These are phyloP conservation scores for Botrytis squamosa DNA, from an alignment of 2,329 filamentous ascomycete genomes.

Conservation along the genomic window DNA sequence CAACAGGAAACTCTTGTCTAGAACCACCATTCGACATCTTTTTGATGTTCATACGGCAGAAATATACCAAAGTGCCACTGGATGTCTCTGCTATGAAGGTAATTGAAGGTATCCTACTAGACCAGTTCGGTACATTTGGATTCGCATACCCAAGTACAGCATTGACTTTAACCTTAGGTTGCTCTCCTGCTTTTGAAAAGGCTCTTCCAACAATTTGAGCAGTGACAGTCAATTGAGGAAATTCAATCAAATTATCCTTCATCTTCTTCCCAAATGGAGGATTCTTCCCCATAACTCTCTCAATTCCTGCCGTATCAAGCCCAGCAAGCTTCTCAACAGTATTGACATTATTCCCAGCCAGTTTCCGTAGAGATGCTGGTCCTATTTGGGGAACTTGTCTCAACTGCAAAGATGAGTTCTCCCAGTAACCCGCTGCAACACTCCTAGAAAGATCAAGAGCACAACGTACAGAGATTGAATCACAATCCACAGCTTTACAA, in stretches of 20 bases:
- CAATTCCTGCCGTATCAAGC: conserved; percentile 70
- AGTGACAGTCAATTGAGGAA: conserved; percentile 58
- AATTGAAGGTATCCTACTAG: conserved; percentile 62
- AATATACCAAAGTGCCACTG: conserved; percentile 68
- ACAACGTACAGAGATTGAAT: conserved; percentile 65
- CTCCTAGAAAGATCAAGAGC: conserved; percentile 77
- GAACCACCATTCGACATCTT: conserved; percentile 58
- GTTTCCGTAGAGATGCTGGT: conserved; percentile 68
- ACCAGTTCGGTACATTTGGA: conserved; percentile 60
- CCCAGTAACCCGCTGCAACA: conserved; percentile 71
- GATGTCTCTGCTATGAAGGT: conserved; percentile 74
- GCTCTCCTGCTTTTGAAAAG: conserved; percentile 40
- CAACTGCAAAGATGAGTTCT: conserved; percentile 76
- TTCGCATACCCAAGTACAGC: conserved; percentile 73
- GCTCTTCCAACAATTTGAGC: conserved; percentile 39
- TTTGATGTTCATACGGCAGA: conserved; percentile 60
- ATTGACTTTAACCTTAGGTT: conserved; percentile 60
- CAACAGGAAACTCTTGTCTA: conserved; percentile 58
- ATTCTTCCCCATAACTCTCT: conserved; percentile 73
- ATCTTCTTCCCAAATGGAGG: conserved; percentile 78
- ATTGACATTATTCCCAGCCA: conserved; percentile 68
- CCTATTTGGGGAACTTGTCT: conserved; percentile 82
- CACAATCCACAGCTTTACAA: conserved; percentile 58
- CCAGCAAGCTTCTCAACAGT: conserved; percentile 68
- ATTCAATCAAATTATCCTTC: conserved; percentile 61